A percentile compares a stretch with the other conserved stretches of the same genome.
phyloP scores from a whole-genome alignment of 176 grass and related monocot genomes.

The Paspalum vaginatum region DNA sequence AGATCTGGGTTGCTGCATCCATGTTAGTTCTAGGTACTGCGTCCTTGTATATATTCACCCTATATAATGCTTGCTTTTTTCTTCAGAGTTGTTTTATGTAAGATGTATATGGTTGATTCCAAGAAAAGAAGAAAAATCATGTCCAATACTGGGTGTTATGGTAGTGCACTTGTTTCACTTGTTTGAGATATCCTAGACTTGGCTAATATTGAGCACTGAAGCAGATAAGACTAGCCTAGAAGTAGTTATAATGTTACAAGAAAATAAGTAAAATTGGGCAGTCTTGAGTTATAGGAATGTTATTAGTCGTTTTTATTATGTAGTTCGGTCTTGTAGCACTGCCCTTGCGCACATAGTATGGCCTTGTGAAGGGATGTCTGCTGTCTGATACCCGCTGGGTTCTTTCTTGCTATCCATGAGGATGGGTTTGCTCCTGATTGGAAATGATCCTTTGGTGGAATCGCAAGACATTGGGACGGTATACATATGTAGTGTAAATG shows the following conservation, averaged over 20 bases:
- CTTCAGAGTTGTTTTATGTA: background rate
- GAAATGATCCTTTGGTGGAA: slow-evolving; percentile 23
- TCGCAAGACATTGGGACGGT: background rate
- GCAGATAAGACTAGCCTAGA: background rate
- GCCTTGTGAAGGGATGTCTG: too few relatives aligned
- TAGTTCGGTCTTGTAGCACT: slow-evolving; percentile 39
- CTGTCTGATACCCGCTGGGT: too few relatives aligned
- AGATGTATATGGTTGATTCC: slow-evolving; percentile 13
- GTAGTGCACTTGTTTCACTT: background rate
- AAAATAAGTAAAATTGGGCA: background rate
- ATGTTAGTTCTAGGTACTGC: slow-evolving; percentile 15
- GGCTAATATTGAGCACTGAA: background rate
- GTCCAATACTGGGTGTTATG: slow-evolving; percentile 2
- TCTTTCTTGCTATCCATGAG: too few relatives aligned
- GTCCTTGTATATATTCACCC: slow-evolving; percentile 43
- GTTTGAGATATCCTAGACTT: background rate
- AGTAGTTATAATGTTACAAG: background rate
- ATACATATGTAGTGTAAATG: background rate
- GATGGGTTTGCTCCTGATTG: slow-evolving; percentile 15
- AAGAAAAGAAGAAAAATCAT: slow-evolving; percentile 40
- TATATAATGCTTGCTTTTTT: slow-evolving; percentile 20
- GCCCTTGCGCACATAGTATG: slow-evolving; percentile 33
- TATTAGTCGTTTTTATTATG: slow-evolving; percentile 11
- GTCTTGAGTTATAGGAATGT: background rate
- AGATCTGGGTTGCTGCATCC: background rate